These are phyloP conservation scores for Ilex aquifolium DNA, from an alignment of 257 asterid genomes.

Conservation along the genomic window DNA sequence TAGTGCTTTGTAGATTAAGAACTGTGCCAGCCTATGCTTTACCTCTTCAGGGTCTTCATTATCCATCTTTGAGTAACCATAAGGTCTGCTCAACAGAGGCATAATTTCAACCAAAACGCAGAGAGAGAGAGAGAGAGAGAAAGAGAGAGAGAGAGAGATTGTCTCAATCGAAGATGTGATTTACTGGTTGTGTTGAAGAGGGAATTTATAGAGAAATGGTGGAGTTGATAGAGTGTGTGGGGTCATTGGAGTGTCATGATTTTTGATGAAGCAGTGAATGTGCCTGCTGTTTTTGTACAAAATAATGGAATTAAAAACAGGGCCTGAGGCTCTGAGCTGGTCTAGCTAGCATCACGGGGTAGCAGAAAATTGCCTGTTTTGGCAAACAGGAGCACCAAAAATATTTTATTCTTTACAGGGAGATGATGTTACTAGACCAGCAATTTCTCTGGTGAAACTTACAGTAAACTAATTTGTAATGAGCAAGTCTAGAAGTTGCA, in stretches of 20 bases:
- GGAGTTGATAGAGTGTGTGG: conserved; percentile 1
- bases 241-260: conserved; percentile 9
- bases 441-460: neutral
- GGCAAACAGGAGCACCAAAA: conserved; percentile 5
- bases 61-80: conserved; percentile 50
- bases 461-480: too few species aligned
- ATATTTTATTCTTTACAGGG: conserved; percentile 8
- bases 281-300: conserved; percentile 16
- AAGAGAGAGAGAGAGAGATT: conserved; percentile 1
- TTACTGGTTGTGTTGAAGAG: too few species aligned
- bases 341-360: conserved; percentile 11
- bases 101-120: conserved; percentile 11
- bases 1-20: conserved; percentile 69
- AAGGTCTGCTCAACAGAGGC: conserved; percentile 25
- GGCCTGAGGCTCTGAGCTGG: conserved; percentile 14
- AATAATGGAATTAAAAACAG: conserved; percentile 13
- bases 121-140: neutral
- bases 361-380: conserved; percentile 9
- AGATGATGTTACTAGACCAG: conserved; percentile 2
- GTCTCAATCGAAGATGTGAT: neutral
- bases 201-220: too few species aligned
- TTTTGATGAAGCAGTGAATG: conserved; percentile 39
- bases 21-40: conserved; percentile 54
- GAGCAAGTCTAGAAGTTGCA: too few species aligned
- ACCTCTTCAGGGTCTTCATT: conserved; percentile 58